Conservation (phyloP, 2,329 filamentous ascomycete species). For the Coniella lustricola region DNA sequence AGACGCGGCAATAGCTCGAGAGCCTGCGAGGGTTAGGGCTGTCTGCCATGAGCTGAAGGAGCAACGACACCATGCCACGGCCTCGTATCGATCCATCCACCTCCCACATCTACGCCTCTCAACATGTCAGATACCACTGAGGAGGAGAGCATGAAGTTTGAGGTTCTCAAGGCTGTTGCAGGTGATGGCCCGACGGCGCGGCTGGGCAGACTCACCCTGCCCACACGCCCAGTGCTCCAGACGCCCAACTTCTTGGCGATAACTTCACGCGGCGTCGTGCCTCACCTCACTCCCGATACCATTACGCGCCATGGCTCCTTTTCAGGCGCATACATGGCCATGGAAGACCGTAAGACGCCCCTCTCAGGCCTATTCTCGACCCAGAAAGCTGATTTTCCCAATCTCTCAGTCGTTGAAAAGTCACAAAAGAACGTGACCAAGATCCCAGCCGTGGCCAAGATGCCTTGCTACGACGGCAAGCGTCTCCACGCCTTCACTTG, state of each 20-base stretch:
- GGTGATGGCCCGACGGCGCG: slow-evolving; percentile 46
- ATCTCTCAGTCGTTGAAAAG: slow-evolving; percentile 44
- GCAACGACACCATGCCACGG: background rate
- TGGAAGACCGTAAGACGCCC: slow-evolving; percentile 78
- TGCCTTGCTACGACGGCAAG: slow-evolving; percentile 33
- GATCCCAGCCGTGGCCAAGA: slow-evolving; percentile 38
- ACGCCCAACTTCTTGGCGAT: slow-evolving; percentile 79
- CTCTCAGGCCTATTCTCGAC: slow-evolving; percentile 4
- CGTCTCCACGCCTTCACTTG: slow-evolving; percentile 72
- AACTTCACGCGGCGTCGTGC: slow-evolving; percentile 76
- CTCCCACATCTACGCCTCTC: background rate
- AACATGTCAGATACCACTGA: slow-evolving; percentile 17
- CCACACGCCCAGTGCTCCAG: slow-evolving; percentile 56
- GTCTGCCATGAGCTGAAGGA: background rate
- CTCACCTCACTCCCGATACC: slow-evolving; percentile 85
- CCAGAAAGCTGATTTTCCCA: background rate
- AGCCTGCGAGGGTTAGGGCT: background rate
- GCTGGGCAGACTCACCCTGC: slow-evolving; percentile 59
- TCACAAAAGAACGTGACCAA: slow-evolving; percentile 31
- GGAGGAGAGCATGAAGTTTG: slow-evolving; percentile 33
- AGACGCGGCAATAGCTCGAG: background rate
- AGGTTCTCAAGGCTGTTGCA: slow-evolving; percentile 36
- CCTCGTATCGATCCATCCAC: background rate
- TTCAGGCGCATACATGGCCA: slow-evolving; percentile 66
- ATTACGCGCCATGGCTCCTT: slow-evolving; percentile 59